Conservation (phyloP, 2,329 filamentous ascomycete genomes). For the Monilinia fructicola region DNA sequence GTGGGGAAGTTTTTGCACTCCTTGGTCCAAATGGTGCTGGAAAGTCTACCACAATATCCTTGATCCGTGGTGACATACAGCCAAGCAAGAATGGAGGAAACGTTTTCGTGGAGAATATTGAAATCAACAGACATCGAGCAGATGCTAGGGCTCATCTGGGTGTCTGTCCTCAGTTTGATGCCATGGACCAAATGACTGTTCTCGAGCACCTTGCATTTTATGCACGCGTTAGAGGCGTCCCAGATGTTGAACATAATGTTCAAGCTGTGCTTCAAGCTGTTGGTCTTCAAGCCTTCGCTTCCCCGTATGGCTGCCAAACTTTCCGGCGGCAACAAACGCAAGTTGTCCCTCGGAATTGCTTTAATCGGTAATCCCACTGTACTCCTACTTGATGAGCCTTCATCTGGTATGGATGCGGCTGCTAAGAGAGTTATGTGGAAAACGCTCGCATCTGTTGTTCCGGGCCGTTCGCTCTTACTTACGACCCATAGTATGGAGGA, state of each 20-base stretch:
- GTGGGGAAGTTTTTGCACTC: constrained; percentile 82
- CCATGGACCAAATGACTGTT: constrained; percentile 89
- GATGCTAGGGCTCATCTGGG: constrained; percentile 75
- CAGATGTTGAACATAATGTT: constrained; percentile 75
- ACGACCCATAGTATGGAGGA: constrained; percentile 97
- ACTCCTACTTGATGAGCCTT: constrained; percentile 84
- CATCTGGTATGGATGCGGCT: constrained; percentile 83
- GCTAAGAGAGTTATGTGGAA: constrained; percentile 93
- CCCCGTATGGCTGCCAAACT: constrained; percentile 76
- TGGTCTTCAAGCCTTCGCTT: constrained; percentile 67
- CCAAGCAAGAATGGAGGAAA: constrained; percentile 70
- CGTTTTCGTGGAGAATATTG: constrained; percentile 75
- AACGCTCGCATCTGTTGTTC: constrained; percentile 70
- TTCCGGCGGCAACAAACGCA: constrained; percentile 91
- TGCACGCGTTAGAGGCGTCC: constrained; percentile 76
- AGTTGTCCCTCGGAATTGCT: constrained; percentile 83
- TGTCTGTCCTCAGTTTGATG: constrained; percentile 88
- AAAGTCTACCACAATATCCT: constrained; percentile 84
- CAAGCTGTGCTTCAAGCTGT: constrained; percentile 76
- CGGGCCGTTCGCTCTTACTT: constrained; percentile 78
- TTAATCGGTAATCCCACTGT: constrained; percentile 90
- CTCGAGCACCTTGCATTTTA: constrained; percentile 86
- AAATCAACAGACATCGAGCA: constrained; percentile 70
- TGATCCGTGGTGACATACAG: constrained; percentile 84
- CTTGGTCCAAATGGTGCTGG: constrained; percentile 90